Evolutionary conservation across 2,329 filamentous ascomycete species (phyloP).

Genomic region (Penicillium hesseltinei): DNA sequence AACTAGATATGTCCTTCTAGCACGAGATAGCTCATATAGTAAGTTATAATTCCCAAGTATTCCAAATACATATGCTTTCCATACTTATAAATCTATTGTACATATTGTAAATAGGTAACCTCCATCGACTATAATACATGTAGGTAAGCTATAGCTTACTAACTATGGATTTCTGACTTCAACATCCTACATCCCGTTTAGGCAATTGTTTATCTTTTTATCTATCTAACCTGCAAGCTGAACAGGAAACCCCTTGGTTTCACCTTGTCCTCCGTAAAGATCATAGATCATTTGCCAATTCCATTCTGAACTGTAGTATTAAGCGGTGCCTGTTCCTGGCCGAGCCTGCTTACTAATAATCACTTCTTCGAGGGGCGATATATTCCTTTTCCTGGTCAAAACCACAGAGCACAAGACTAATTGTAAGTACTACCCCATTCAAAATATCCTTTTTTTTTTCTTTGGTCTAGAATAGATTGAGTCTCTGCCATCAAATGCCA

Average conservation of each 20-base stretch:
- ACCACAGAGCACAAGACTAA: not conserved
- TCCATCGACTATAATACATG: not conserved
- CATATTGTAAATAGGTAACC: not conserved
- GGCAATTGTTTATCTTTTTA: not conserved
- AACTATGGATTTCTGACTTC: not conserved
- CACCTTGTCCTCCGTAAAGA: not conserved
- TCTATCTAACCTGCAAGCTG: not conserved
- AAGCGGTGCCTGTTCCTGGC: slow-evolving; percentile 4
- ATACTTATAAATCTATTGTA: not conserved
- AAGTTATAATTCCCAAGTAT: not conserved
- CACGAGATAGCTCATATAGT: not conserved
- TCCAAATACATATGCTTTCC: not conserved
- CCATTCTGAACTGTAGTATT: not conserved
- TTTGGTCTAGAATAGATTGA: not conserved
- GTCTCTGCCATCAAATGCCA: not conserved
- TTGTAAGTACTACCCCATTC: slow-evolving; percentile 4
- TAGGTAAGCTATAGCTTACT: too few relatives aligned
- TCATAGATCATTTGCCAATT: not conserved
- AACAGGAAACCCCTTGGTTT: not conserved
- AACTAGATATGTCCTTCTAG: not conserved
- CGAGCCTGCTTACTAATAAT: slow-evolving; percentile 4
- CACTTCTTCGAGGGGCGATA: not conserved
- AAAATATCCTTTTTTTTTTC: not conserved
- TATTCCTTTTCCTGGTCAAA: not conserved
- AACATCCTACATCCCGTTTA: not conserved